A percentile compares a stretch with the other conserved stretches of the same genome.
phyloP scores from a whole-genome alignment of 2,329 filamentous ascomycete species.

The Fusarium devonianum region DNA sequence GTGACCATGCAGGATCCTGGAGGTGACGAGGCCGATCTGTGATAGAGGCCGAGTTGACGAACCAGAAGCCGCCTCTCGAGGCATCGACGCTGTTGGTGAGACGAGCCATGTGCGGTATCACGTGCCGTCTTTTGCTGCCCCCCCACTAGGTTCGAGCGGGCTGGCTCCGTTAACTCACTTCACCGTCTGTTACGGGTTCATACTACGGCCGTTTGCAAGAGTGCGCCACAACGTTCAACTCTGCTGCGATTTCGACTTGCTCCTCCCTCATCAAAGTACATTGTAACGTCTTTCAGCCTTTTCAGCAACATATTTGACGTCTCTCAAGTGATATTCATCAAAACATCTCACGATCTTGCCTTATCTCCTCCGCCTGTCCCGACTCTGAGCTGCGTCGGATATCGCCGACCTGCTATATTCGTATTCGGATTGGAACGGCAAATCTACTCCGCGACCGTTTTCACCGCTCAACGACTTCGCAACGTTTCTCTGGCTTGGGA shows the following conservation, averaged over 20 bases:
- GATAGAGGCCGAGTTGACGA: conserved; percentile 17
- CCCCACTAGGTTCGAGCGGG: too few relatives aligned
- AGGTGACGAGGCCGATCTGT: conserved; percentile 26
- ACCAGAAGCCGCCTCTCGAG: conserved; percentile 13
- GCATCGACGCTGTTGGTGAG: conserved; percentile 17
- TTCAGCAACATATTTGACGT: background rate
- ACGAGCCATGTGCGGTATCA: conserved; percentile 17
- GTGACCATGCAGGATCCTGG: conserved; percentile 33
- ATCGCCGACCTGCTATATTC: conserved; percentile 34
- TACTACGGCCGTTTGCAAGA: conserved; percentile 20
- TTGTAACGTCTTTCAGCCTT: too few relatives aligned
- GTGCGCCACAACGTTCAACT: conserved; percentile 13
- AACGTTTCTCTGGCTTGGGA: background rate
- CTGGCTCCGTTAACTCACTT: conserved; percentile 1
- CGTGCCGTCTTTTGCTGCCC: too few relatives aligned
- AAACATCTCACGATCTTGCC: conserved; percentile 1
- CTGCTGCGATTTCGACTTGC: background rate
- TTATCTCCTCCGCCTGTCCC: conserved; percentile 11
- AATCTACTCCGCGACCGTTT: conserved; percentile 6
- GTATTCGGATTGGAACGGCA: conserved; percentile 25
- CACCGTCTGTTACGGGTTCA: conserved; percentile 27
- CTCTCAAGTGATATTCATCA: conserved; percentile 7
- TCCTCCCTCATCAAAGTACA: too few relatives aligned
- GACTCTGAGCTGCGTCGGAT: conserved; percentile 9
- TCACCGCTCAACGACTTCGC: conserved; percentile 6